A percentile compares a stretch with the other conserved stretches of the same genome.
Conservation (phyloP, 2,329 filamentous ascomycete species). For the Dactylellina parvicollis region DNA sequence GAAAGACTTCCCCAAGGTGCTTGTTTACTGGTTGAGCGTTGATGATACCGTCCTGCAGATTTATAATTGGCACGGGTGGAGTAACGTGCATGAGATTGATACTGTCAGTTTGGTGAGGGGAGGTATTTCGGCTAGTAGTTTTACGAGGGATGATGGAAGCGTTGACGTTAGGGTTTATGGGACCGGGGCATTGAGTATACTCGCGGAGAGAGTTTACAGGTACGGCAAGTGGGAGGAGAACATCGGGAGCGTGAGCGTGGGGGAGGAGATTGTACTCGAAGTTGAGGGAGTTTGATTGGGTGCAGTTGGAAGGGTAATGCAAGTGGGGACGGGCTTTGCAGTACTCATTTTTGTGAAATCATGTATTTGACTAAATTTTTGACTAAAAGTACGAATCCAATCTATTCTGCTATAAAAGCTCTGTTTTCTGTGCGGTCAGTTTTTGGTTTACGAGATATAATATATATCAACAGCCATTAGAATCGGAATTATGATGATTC, state of each 20-base stretch:
- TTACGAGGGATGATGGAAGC: constrained; percentile 19
- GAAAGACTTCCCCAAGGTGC: constrained; percentile 17
- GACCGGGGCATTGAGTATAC: constrained; percentile 20
- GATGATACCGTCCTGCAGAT: constrained; percentile 12
- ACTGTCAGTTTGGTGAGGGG: constrained; percentile 13
- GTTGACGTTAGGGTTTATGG: constrained; percentile 30
- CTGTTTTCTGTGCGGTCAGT: too few relatives aligned
- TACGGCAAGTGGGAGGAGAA: constrained; percentile 16
- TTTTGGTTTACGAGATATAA: too few relatives aligned
- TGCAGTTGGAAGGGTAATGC: too few relatives aligned
- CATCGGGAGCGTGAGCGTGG: constrained; percentile 13
- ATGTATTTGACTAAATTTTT: too few relatives aligned
- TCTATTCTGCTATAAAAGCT: too few relatives aligned
- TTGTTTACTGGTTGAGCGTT: constrained; percentile 38
- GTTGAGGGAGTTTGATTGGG: constrained; percentile 31
- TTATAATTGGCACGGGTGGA: constrained; percentile 25
- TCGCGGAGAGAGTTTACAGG: constrained; percentile 25
- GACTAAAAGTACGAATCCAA: too few relatives aligned
- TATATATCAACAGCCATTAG: too few relatives aligned
- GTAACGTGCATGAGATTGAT: constrained; percentile 8
- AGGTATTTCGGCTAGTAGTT: constrained; percentile 16
- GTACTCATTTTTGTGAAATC: too few relatives aligned
- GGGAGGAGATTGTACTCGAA: constrained; percentile 16
- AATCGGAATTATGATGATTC: too few relatives aligned
- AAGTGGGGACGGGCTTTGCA: too few relatives aligned